Conservation (phyloP, 305 asterid species). For the Fraxinus baroniana region DNA sequence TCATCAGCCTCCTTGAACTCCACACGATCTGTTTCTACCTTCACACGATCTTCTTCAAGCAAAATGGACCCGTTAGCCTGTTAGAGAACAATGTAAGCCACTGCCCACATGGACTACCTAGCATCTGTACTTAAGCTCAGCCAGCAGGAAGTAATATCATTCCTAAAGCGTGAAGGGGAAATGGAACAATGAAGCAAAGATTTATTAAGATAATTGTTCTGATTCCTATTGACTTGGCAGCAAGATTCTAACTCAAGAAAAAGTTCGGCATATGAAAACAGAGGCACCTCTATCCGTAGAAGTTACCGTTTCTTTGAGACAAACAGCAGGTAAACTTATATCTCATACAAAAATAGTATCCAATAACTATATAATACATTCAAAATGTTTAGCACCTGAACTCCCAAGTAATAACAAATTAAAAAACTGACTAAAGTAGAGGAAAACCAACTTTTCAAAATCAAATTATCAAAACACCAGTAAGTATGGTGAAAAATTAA, state of each 20-base stretch:
- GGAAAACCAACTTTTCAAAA: not conserved
- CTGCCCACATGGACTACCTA: not conserved
- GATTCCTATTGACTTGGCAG: not conserved
- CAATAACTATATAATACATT: not conserved
- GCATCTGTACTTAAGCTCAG: not conserved
- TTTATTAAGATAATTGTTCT: not conserved
- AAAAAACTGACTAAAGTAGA: not conserved
- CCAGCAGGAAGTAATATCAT: not conserved
- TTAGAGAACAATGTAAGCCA: slow-evolving; percentile 3
- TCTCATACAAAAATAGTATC: not conserved
- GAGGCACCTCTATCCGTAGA: not conserved
- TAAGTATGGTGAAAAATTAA: not conserved
- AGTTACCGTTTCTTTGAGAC: not conserved
- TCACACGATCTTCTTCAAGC: slow-evolving; percentile 90
- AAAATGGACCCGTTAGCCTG: slow-evolving; percentile 94
- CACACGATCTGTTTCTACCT: slow-evolving; percentile 80
- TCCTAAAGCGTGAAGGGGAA: not conserved
- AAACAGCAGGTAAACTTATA: not conserved
- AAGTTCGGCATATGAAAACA: not conserved
- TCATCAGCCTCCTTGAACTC: too few species aligned
- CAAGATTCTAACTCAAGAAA: not conserved
- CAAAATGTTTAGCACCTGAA: not conserved
- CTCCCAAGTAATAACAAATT: not conserved
- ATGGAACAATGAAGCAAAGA: not conserved
- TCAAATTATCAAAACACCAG: not conserved